Evolutionary conservation across 1,284 basidiomycete species (phyloP).

Genomic region (Phlebopus sp.): DNA sequence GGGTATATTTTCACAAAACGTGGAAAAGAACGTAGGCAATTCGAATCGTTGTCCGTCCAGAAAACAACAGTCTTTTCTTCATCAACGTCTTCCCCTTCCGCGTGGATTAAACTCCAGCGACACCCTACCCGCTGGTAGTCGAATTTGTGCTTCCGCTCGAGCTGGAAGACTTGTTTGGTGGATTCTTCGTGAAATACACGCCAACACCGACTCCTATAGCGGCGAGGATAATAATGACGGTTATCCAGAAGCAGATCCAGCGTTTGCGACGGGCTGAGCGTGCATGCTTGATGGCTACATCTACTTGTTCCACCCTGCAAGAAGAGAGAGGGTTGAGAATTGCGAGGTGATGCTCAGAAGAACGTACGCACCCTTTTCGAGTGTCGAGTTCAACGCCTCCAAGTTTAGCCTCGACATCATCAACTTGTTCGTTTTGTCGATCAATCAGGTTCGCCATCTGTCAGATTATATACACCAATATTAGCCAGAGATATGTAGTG

Average conservation of each 20-base stretch:
- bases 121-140: not conserved
- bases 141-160: not conserved
- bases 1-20: too few species aligned
- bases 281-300: conserved; percentile 69
- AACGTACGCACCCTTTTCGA: conserved; percentile 57
- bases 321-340: not conserved
- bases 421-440: conserved; percentile 77
- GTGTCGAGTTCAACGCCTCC: conserved; percentile 65
- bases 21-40: too few species aligned
- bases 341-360: not conserved
- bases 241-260: conserved; percentile 68
- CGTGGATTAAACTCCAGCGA: not conserved
- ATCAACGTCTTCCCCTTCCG: too few species aligned
- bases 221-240: conserved; percentile 27
- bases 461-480: not conserved
- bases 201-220: conserved; percentile 29
- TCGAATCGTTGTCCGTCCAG: not conserved
- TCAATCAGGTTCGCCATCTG: conserved; percentile 79
- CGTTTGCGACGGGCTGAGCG: conserved; percentile 72
- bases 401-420: conserved; percentile 62
- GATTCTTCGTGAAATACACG: conserved; percentile 26
- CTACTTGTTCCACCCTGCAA: conserved; percentile 60
- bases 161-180: conserved; percentile 5
- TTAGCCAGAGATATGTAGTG: not conserved
- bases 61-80: not conserved